phyloP scores from a whole-genome alignment of 257 asterid genomes.

The Petunia axillaris region DNA sequence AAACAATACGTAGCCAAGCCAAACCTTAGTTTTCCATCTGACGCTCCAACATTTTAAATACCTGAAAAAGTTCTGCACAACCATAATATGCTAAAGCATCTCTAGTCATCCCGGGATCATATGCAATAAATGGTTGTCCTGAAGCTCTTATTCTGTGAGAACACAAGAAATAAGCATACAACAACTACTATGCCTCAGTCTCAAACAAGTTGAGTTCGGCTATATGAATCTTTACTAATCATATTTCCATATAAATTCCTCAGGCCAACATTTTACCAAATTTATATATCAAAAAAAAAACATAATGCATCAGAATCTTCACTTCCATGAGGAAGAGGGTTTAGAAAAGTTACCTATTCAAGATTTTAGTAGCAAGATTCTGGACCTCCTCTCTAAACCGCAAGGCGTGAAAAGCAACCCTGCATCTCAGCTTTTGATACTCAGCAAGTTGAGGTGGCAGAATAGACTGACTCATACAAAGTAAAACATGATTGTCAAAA shows the following conservation, averaged over 20 bases:
- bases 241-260: too few species aligned
- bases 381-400: slow-evolving; percentile 84
- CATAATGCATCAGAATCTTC: not conserved
- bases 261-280: too few species aligned
- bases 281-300: too few species aligned
- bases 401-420: slow-evolving; percentile 92
- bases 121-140: slow-evolving; percentile 86
- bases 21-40: slow-evolving; percentile 18
- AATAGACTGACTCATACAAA: slow-evolving; percentile 51
- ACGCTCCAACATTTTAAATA: slow-evolving; percentile 33
- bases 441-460: slow-evolving; percentile 87
- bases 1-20: slow-evolving; percentile 21
- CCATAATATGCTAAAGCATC: slow-evolving; percentile 94
- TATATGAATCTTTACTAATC: too few species aligned
- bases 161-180: slow-evolving; percentile 28
- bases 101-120: slow-evolving; percentile 98
- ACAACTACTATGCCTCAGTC: too few species aligned
- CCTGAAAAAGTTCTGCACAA: slow-evolving; percentile 99
- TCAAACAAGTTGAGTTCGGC: too few species aligned
- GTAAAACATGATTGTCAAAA: slow-evolving; percentile 24
- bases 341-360: slow-evolving; percentile 51
- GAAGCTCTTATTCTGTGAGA: slow-evolving; percentile 66
- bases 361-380: slow-evolving; percentile 83
- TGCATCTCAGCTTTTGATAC: slow-evolving; percentile 88
- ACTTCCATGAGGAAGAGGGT: slow-evolving; percentile 13